A percentile compares a stretch with the other conserved stretches of the same genome.
Conservation (phyloP, 169 alveolate genomes). For the Perkinsus olseni region DNA sequence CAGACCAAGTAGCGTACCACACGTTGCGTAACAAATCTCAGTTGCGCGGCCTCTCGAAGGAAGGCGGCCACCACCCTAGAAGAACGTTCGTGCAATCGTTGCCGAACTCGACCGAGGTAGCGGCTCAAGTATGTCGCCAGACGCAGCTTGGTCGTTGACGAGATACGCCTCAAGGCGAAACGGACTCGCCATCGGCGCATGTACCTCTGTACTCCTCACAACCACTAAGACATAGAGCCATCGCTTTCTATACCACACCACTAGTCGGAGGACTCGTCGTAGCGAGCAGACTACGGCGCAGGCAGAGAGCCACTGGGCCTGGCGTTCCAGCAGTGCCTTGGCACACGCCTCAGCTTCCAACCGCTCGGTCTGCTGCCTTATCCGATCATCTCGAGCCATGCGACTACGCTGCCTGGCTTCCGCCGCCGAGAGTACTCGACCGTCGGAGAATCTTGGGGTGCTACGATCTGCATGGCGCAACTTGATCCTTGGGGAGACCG, state of each 20-base stretch:
- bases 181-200: neutral
- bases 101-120: neutral
- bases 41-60: neutral
- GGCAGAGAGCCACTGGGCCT: neutral
- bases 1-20: neutral
- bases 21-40: neutral
- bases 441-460: neutral
- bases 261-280: neutral
- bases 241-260: neutral
- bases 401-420: neutral
- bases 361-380: neutral
- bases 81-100: neutral
- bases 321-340: neutral
- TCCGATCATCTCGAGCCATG: neutral
- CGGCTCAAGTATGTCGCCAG: neutral
- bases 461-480: neutral
- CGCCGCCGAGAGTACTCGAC: neutral
- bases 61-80: neutral
- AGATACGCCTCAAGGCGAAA: neutral
- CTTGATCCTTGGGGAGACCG: neutral
- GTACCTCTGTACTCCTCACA: neutral
- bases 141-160: neutral
- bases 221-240: neutral
- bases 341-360: neutral
- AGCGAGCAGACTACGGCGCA: neutral